Percentiles rank a stretch among this genome's conserved stretches.
phyloP scores from a whole-genome alignment of 345 rosid genomes.

The Pistacia integerrima region DNA sequence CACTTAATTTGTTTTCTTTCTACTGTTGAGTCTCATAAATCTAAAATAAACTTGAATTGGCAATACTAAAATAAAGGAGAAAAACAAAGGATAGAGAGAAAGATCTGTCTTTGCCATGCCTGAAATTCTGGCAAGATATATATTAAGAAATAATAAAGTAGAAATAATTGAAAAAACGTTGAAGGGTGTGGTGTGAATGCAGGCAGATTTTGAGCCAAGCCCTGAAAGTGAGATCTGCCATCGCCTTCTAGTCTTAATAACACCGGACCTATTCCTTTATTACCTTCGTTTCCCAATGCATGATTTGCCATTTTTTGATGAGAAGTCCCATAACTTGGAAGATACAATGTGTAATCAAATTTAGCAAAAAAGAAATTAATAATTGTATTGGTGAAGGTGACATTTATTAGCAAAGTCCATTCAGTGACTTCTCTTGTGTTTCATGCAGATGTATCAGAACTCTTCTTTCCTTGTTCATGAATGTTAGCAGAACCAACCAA shows the following conservation, averaged over 20 bases:
- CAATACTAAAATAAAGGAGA: neutral
- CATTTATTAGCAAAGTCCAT: neutral
- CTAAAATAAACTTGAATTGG: too few relatives aligned
- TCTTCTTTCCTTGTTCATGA: neutral
- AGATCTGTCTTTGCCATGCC: conserved; percentile 14
- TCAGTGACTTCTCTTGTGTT: neutral
- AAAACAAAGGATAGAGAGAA: neutral
- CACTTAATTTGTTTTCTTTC: too few relatives aligned
- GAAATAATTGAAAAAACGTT: neutral
- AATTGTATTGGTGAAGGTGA: neutral
- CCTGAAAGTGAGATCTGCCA: conserved; percentile 10
- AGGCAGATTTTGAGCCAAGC: conserved; percentile 11
- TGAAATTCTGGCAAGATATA: neutral
- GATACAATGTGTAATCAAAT: neutral
- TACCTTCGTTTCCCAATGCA: conserved; percentile 30
- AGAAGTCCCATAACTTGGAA: conserved; percentile 22
- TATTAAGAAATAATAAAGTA: neutral
- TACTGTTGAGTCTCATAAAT: too few relatives aligned
- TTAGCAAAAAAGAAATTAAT: neutral
- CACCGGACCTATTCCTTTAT: conserved; percentile 26
- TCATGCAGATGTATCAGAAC: neutral
- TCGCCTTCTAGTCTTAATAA: conserved; percentile 16
- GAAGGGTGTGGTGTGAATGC: neutral
- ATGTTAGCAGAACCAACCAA: neutral
- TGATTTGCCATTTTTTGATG: conserved; percentile 2